Evolutionary conservation across 2,329 filamentous ascomycete species (phyloP).

Genomic region (Lecanicillium sp.): DNA sequence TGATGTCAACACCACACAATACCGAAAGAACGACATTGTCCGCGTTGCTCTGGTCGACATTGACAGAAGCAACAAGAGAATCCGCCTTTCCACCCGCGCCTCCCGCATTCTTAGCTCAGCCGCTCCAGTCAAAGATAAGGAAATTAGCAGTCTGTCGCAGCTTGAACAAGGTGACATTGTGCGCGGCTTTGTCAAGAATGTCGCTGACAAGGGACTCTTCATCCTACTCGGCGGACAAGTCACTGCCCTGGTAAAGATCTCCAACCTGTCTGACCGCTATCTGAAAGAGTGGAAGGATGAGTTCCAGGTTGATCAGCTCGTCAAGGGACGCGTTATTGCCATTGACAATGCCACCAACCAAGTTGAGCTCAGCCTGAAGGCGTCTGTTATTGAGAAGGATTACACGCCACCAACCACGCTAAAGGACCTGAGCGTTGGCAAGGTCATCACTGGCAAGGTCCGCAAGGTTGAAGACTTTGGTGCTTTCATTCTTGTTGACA

Average conservation of each 20-base stretch:
- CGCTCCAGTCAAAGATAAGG: slow-evolving; percentile 69
- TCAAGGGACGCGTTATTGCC: slow-evolving; percentile 74
- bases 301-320: slow-evolving; percentile 82
- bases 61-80: slow-evolving; percentile 75
- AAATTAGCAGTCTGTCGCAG: slow-evolving; percentile 64
- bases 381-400: slow-evolving; percentile 72
- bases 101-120: slow-evolving; percentile 86
- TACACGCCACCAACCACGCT: slow-evolving; percentile 69
- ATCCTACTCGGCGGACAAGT: slow-evolving; percentile 75
- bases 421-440: slow-evolving; percentile 68
- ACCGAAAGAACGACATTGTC: slow-evolving; percentile 78
- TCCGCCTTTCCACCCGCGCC: slow-evolving; percentile 74
- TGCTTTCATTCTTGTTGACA: slow-evolving; percentile 85
- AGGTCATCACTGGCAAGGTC: slow-evolving; percentile 81
- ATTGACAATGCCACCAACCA: slow-evolving; percentile 63
- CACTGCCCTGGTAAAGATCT: slow-evolving; percentile 75
- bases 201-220: slow-evolving; percentile 84
- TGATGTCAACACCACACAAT: slow-evolving; percentile 65
- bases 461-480: slow-evolving; percentile 93
- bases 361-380: slow-evolving; percentile 80
- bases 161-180: slow-evolving; percentile 71
- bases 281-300: slow-evolving; percentile 92
- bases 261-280: slow-evolving; percentile 82
- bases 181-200: slow-evolving; percentile 86
- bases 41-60: slow-evolving; percentile 79